These are phyloP conservation scores for Fusarium miscanthi DNA, from an alignment of 2,329 filamentous ascomycete species.

Conservation along the genomic window DNA sequence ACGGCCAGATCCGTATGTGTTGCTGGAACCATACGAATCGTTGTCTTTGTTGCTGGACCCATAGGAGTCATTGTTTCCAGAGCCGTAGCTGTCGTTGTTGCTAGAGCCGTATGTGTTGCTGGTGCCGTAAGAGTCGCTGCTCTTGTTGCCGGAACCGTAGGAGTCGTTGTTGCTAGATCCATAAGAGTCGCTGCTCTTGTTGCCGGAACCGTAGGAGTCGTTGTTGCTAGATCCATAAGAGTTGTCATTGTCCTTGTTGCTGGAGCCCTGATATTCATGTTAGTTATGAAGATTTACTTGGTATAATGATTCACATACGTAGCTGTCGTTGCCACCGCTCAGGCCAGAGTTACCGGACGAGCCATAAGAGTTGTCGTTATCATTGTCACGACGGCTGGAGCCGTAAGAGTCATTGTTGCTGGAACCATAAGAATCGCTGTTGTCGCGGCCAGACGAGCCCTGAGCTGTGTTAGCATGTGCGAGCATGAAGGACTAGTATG, in stretches of 20 bases:
- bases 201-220: background rate
- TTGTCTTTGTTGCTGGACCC: constrained; percentile 1
- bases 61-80: background rate
- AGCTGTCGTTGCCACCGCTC: constrained; percentile 17
- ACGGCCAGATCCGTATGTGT: constrained; percentile 13
- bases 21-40: constrained; percentile 12
- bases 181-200: background rate
- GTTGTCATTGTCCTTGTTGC: constrained; percentile 19
- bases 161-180: constrained; percentile 5
- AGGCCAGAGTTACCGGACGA: constrained; percentile 11
- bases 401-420: background rate
- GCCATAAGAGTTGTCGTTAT: constrained; percentile 7
- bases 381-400: background rate
- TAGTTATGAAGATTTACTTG: background rate
- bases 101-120: constrained; percentile 24
- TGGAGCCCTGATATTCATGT: constrained; percentile 12
- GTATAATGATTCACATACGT: background rate
- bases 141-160: background rate
- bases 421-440: constrained; percentile 9
- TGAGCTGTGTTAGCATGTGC: background rate
- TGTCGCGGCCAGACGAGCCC: constrained; percentile 20
- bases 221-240: background rate
- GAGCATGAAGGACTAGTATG: too few species aligned
- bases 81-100: constrained; percentile 1
- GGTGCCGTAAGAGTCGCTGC: background rate